Evolutionary conservation across 2,329 filamentous ascomycete genomes (phyloP).

Genomic region (Aspergillus flavus): DNA sequence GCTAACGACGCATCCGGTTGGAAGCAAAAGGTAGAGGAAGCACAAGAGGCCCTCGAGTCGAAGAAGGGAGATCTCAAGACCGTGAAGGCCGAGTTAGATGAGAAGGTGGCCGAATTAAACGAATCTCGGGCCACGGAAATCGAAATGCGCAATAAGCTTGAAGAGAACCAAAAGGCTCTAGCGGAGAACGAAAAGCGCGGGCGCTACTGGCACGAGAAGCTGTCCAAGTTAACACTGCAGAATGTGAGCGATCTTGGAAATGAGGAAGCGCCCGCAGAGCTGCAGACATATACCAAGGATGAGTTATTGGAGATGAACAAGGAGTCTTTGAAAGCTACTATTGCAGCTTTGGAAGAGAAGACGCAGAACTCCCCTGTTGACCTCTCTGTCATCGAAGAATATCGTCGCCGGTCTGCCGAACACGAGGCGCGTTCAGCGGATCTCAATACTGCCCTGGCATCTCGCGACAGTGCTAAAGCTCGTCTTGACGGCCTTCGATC

Average conservation of each 20-base stretch:
- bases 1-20: conserved; percentile 73
- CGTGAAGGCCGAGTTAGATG: conserved; percentile 83
- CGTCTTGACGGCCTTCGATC: conserved; percentile 90
- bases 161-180: conserved; percentile 90
- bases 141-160: conserved; percentile 97
- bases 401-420: conserved; percentile 82
- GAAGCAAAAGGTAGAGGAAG: conserved; percentile 74
- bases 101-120: conserved; percentile 83
- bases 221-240: conserved; percentile 79
- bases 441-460: conserved; percentile 72
- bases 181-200: conserved; percentile 82
- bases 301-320: conserved; percentile 67
- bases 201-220: conserved; percentile 86
- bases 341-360: conserved; percentile 69
- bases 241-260: conserved; percentile 73
- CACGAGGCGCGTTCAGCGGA: conserved; percentile 81
- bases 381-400: conserved; percentile 83
- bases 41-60: conserved; percentile 71
- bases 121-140: conserved; percentile 88
- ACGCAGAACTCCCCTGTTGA: conserved; percentile 87
- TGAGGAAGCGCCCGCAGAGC: conserved; percentile 49
- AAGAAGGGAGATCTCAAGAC: conserved; percentile 80
- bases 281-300: conserved; percentile 78
- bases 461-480: conserved; percentile 86
- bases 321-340: conserved; percentile 63